Evolutionary conservation across 495 filamentous ascomycete genomes (phyloP), one percentile per base, ranked within the genome.

Genomic region (Xylaria curta): DNA sequence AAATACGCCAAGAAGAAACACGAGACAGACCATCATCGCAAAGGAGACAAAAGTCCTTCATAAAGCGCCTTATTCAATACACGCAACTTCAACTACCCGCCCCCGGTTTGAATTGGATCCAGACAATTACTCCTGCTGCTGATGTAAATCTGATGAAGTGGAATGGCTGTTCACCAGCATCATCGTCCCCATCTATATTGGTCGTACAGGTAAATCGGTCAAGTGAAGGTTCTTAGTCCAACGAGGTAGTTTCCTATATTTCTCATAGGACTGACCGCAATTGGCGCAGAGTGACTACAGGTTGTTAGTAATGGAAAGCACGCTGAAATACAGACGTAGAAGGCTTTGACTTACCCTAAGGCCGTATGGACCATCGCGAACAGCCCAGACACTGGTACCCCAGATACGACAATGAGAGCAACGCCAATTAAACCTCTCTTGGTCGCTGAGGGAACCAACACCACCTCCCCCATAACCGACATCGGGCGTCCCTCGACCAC

Each of bases 351-450:
- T 86, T 87, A 98, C 95, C 80, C 93, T 91, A 66, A 90, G 87
- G 56, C 95, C 96, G 73, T 87, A 84, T 21, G 96, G 96, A 28
- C 96, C 96, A 78, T 99, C 96, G 78, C 95, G 83, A 12, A 98
- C 95, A 67, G 91, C 94, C 97, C 96, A 99, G 33, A 97, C 93
- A 7, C 93, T 91, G 42, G 91, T 91, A 40, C 97, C 96, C 88
- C 93, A 93, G 8, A 98, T 90, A 73, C 84, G 85, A 80, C 96
- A 99, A 80, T 97, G 95, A n/a, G 83, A 81, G 84, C 96, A 99
- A 54, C 94, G 88, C 96, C 96, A 99, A 64, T 86, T 91, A 71
- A 87, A 83, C 70, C 95, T 87, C 84, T 99, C 96, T 81, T 87
- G 89, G 31, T 97, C 94, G 8, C 86, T 87, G 66, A 97, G 82